Evolutionary conservation across 805 yeast genomes (phyloP).

Genomic region (Candida insectorum): DNA sequence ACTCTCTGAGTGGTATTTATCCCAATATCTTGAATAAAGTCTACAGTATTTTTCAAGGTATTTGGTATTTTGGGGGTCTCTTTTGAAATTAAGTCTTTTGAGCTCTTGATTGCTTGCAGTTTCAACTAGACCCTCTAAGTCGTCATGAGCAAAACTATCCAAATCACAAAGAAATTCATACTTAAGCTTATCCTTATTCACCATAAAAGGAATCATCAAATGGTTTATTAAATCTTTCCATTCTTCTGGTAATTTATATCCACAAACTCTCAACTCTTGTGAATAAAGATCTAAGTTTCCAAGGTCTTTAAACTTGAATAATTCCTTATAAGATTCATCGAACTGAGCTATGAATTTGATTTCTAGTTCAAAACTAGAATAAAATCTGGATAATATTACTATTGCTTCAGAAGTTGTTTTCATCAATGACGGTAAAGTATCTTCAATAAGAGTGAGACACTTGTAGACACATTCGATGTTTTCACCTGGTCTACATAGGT

Average conservation of each 20-base stretch:
- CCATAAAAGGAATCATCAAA: not conserved
- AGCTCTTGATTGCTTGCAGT: too few relatives aligned
- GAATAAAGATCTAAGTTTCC: conserved; percentile 4
- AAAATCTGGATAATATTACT: conserved; percentile 4
- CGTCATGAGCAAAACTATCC: not conserved
- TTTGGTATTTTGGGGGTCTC: not conserved
- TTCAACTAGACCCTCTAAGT: not conserved
- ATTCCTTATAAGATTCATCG: conserved; percentile 2
- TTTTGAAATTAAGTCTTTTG: too few relatives aligned
- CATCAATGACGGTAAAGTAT: conserved; percentile 1
- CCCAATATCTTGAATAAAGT: conserved; percentile 8
- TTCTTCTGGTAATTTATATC: conserved; percentile 7
- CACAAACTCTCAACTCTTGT: conserved; percentile 6
- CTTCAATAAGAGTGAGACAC: not conserved
- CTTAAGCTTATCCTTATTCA: not conserved
- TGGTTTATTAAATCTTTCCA: conserved; percentile 2
- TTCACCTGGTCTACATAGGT: conserved; percentile 5
- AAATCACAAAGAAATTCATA: conserved; percentile 1
- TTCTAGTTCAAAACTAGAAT: conserved; percentile 5
- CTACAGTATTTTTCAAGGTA: not conserved
- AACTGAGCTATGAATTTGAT: conserved; percentile 3
- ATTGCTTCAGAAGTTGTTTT: conserved; percentile 5
- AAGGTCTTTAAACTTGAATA: conserved; percentile 4
- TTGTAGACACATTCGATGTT: conserved; percentile 3
- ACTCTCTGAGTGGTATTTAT: conserved; percentile 7